A percentile compares a stretch with the other conserved stretches of the same genome.
Conservation (phyloP, 129 eudicot species). For the Artemisia tridentata region DNA sequence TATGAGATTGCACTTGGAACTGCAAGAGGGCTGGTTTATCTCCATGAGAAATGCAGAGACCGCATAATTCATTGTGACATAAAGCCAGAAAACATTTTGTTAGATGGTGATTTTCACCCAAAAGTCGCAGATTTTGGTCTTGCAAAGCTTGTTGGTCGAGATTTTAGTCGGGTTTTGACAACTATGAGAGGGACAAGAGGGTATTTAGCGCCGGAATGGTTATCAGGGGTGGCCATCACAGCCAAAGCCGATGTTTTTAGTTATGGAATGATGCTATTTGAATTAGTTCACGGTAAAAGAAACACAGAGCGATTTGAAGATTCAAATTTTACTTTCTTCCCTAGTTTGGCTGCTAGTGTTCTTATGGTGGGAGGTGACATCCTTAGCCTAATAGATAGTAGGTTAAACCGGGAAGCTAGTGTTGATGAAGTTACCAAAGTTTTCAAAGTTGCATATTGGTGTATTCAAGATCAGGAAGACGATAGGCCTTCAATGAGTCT, state of each 20-base stretch:
- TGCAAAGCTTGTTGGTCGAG: slow-evolving; percentile 70
- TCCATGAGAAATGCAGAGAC: slow-evolving; percentile 68
- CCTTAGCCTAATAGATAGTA: slow-evolving; percentile 51
- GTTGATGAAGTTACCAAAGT: slow-evolving; percentile 53
- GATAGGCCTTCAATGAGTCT: slow-evolving; percentile 64
- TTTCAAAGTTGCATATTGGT: slow-evolving; percentile 69
- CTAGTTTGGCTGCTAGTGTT: slow-evolving; percentile 46
- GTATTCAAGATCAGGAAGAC: slow-evolving; percentile 62
- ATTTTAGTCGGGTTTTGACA: slow-evolving; percentile 71
- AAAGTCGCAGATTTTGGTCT: slow-evolving; percentile 67
- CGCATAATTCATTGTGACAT: slow-evolving; percentile 83
- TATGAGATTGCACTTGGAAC: slow-evolving; percentile 54
- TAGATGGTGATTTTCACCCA: slow-evolving; percentile 49
- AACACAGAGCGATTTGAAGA: slow-evolving; percentile 37
- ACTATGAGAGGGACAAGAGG: slow-evolving; percentile 72
- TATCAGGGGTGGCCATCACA: slow-evolving; percentile 64
- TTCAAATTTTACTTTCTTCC: slow-evolving; percentile 40
- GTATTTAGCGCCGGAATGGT: slow-evolving; percentile 76
- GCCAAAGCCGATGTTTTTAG: slow-evolving; percentile 76
- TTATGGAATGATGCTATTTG: slow-evolving; percentile 80
- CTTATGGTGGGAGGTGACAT: slow-evolving; percentile 49
- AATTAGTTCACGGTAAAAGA: slow-evolving; percentile 55
- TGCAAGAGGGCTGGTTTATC: slow-evolving; percentile 64
- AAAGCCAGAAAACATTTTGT: slow-evolving; percentile 70
- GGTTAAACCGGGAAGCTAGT: slow-evolving; percentile 44